A percentile compares a stretch with the other conserved stretches of the same genome.
Conservation (phyloP, 768 basidiomycete species). For the Sporobolomyces pararoseus region DNA sequence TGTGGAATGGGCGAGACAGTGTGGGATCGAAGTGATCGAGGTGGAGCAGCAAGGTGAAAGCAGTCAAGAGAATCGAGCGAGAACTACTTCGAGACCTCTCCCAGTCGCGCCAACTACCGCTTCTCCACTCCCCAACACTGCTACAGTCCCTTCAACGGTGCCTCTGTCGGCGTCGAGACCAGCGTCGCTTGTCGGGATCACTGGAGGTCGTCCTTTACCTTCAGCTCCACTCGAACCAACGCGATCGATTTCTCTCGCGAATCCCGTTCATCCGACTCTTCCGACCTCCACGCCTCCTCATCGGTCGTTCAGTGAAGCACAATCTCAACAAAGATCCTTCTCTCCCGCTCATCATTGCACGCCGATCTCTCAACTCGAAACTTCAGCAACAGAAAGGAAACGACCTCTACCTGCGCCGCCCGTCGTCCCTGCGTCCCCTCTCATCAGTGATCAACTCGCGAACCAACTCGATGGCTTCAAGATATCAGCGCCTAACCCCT, state of each 20-base stretch:
- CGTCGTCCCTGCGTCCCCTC: background rate
- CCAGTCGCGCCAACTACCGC: background rate
- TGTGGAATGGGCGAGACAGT: constrained; percentile 27
- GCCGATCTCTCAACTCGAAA: background rate
- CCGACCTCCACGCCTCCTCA: background rate
- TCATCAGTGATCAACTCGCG: background rate
- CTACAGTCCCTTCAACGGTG: background rate
- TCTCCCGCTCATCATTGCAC: background rate
- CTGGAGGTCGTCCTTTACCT: background rate
- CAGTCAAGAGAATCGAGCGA: background rate
- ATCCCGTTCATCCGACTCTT: background rate
- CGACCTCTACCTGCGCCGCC: background rate
- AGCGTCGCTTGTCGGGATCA: constrained; percentile 1
- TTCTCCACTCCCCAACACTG: background rate
- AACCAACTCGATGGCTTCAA: background rate
- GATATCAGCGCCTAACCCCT: background rate
- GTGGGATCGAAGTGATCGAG: constrained; percentile 8
- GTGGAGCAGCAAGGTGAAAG: background rate
- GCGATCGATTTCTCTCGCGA: constrained; percentile 11
- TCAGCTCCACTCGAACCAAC: background rate
- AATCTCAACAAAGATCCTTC: background rate
- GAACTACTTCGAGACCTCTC: constrained; percentile 2
- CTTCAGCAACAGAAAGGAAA: background rate
- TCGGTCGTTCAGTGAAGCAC: background rate
- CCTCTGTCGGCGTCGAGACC: constrained; percentile 5